These are phyloP conservation scores for Corchorus olitorius DNA, from an alignment of 345 rosid species.

Conservation along the genomic window DNA sequence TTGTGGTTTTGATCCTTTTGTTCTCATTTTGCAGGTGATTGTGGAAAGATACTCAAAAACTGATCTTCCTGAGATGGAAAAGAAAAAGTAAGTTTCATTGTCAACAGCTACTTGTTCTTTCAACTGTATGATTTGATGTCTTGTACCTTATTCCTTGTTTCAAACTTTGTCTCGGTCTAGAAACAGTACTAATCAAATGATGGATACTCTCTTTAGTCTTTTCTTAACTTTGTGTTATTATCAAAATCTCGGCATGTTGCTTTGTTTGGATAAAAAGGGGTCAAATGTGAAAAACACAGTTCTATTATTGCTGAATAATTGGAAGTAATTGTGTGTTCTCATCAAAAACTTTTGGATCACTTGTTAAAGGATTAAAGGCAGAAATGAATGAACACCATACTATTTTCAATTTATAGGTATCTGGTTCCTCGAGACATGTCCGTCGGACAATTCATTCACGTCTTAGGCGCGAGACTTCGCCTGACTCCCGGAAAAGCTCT, in stretches of 20 bases:
- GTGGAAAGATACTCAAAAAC: conserved; percentile 73
- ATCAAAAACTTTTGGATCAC: background rate
- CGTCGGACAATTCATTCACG: conserved; percentile 81
- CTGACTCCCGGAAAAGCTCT: conserved; percentile 72
- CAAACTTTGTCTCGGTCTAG: background rate
- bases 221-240: background rate
- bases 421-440: conserved; percentile 92
- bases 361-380: background rate
- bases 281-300: background rate
- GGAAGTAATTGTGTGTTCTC: background rate
- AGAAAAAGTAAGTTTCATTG: conserved; percentile 60
- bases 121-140: background rate
- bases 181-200: background rate
- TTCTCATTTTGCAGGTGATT: conserved; percentile 50
- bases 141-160: background rate
- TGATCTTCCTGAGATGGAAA: conserved; percentile 76
- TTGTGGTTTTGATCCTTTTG: background rate
- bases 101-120: background rate
- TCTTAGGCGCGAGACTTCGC: conserved; percentile 65
- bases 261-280: background rate
- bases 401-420: conserved; percentile 43
- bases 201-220: background rate
- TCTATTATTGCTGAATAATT: background rate
- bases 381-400: background rate
- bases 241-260: background rate